A percentile compares a stretch with the other conserved stretches of the same genome.
Conservation (phyloP, 148 eudicot genomes). For the Fallopia convolvulus region DNA sequence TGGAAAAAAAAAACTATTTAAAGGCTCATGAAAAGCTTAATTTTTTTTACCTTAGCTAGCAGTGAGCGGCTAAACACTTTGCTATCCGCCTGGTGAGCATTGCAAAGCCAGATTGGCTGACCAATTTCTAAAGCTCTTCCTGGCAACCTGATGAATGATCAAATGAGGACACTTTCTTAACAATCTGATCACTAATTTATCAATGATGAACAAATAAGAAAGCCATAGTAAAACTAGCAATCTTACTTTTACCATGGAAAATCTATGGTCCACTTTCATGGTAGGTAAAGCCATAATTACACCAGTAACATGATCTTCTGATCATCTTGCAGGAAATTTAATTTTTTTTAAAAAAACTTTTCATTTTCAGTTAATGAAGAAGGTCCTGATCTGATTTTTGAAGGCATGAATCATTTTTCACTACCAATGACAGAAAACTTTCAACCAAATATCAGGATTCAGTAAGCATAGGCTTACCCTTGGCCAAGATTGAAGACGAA, state of each 20-base stretch:
- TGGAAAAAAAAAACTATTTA: not conserved
- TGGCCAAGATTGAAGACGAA: slow-evolving; percentile 40
- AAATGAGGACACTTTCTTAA: not conserved
- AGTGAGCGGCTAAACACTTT: slow-evolving; percentile 50
- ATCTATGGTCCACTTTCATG: slow-evolving; percentile 1
- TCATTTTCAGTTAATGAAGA: too few species aligned
- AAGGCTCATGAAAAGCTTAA: not conserved
- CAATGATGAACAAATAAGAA: not conserved
- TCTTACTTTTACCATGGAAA: not conserved
- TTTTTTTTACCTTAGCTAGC: slow-evolving; percentile 41
- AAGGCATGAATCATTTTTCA: not conserved
- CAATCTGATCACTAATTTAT: not conserved
- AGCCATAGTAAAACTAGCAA: not conserved
- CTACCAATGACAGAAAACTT: not conserved
- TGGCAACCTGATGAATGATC: slow-evolving; percentile 38
- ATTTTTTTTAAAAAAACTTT: too few species aligned
- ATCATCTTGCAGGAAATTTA: not conserved
- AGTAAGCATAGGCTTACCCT: slow-evolving; percentile 29
- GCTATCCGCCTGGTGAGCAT: slow-evolving; percentile 57
- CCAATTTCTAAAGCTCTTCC: slow-evolving; percentile 41
- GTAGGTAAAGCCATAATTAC: not conserved
- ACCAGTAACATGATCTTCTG: not conserved
- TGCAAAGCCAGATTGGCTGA: slow-evolving; percentile 48
- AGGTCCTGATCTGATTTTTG: not conserved
- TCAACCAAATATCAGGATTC: not conserved